Conservation (phyloP, 192 early-diverging fungal species). For the Chytriomyces confervae region DNA sequence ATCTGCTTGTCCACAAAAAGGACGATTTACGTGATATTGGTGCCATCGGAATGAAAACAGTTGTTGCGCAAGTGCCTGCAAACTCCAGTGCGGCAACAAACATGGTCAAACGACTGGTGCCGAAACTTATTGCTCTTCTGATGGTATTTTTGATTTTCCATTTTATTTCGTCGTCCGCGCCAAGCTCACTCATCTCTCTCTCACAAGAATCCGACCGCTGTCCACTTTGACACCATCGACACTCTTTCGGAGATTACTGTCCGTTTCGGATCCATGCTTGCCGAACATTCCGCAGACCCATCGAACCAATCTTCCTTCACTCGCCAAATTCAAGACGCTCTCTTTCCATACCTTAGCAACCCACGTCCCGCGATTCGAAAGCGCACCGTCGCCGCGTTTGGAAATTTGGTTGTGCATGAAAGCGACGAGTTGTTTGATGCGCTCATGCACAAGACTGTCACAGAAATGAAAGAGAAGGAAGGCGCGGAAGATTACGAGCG, state of each 20-base stretch:
- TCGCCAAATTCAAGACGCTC: slow-evolving; percentile 63
- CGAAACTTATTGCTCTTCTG: slow-evolving; percentile 69
- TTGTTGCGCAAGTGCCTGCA: slow-evolving; percentile 73
- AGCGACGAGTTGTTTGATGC: slow-evolving; percentile 75
- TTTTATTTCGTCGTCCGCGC: background rate
- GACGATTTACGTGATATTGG: slow-evolving; percentile 83
- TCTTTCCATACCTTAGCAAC: slow-evolving; percentile 74
- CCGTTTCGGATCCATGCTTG: slow-evolving; percentile 71
- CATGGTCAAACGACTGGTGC: slow-evolving; percentile 69
- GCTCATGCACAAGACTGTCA: slow-evolving; percentile 60
- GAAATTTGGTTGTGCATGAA: slow-evolving; percentile 67
- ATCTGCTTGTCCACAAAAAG: slow-evolving; percentile 58
- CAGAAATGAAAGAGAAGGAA: slow-evolving; percentile 57
- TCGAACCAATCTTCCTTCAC: slow-evolving; percentile 46
- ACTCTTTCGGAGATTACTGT: slow-evolving; percentile 73
- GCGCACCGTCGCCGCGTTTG: slow-evolving; percentile 72
- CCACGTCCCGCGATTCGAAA: slow-evolving; percentile 78
- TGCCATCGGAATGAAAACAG: slow-evolving; percentile 82
- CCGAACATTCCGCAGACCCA: slow-evolving; percentile 23
- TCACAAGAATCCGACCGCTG: slow-evolving; percentile 37
- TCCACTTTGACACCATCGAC: slow-evolving; percentile 72
- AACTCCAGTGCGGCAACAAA: slow-evolving; percentile 54
- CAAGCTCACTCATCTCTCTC: too few species aligned
- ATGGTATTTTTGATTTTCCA: slow-evolving; percentile 46
- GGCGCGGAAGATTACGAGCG: slow-evolving; percentile 65